These are phyloP conservation scores for Luffa aegyptiaca DNA, from an alignment of 306 rosid species.

Conservation along the genomic window DNA sequence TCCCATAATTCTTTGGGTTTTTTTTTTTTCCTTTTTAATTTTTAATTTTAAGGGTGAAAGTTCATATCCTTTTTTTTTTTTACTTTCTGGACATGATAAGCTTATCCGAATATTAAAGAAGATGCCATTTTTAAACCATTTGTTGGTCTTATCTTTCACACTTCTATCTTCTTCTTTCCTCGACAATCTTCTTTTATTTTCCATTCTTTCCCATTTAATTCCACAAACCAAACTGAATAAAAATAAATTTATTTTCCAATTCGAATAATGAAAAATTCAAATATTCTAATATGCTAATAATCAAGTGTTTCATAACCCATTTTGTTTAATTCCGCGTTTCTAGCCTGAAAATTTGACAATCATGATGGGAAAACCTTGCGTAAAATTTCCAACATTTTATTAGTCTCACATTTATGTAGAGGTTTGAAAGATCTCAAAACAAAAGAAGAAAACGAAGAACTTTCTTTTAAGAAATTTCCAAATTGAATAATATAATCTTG, in stretches of 20 bases:
- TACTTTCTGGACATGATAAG: not conserved
- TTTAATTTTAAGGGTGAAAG: too few relatives aligned
- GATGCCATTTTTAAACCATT: not conserved
- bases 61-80: not conserved
- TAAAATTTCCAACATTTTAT: not conserved
- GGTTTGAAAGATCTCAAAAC: not conserved
- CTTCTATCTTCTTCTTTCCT: not conserved
- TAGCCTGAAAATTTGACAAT: not conserved
- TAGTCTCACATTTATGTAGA: not conserved
- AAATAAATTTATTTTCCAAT: not conserved
- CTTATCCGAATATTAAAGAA: constrained; percentile 5
- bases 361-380: not conserved
- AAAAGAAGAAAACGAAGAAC: too few relatives aligned
- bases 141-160: constrained; percentile 12
- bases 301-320: not conserved
- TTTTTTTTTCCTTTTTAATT: not conserved
- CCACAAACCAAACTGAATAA: not conserved
- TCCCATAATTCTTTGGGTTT: not conserved
- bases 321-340: not conserved
- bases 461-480: too few relatives aligned
- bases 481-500: not conserved
- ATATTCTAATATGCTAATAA: not conserved
- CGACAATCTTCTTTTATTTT: not conserved
- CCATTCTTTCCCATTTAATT: not conserved
- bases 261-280: not conserved